Percentiles rank a stretch among this genome's conserved stretches.
Evolutionary conservation across 2,329 filamentous ascomycete genomes (phyloP).

Genomic region (Coniochaeta hoffmannii): DNA sequence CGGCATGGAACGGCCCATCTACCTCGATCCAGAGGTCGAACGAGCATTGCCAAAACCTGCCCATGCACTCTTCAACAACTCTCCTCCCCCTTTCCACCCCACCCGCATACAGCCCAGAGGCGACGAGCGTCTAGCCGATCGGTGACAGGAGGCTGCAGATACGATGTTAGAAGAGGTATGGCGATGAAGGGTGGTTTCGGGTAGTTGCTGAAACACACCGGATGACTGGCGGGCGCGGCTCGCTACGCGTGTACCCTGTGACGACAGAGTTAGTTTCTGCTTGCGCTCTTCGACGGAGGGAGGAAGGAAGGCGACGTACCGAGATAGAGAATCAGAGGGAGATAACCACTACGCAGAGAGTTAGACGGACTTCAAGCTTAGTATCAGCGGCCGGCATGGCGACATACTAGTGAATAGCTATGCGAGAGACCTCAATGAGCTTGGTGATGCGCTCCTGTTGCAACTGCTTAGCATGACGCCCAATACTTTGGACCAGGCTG

Average conservation of each 20-base stretch:
- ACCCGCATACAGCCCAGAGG: not conserved
- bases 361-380: slow-evolving; percentile 22
- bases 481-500: slow-evolving; percentile 6
- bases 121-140: slow-evolving; percentile 1
- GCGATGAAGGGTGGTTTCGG: not conserved
- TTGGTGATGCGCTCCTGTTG: slow-evolving; percentile 90
- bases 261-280: slow-evolving; percentile 6
- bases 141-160: slow-evolving; percentile 9
- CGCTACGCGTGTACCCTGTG: slow-evolving; percentile 85
- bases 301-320: slow-evolving; percentile 44
- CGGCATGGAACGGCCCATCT: not conserved
- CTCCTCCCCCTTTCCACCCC: not conserved
- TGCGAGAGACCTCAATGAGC: slow-evolving; percentile 88
- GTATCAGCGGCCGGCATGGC: not conserved
- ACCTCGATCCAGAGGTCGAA: not conserved
- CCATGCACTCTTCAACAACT: not conserved
- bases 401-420: slow-evolving; percentile 90
- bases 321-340: slow-evolving; percentile 93
- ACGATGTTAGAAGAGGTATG: slow-evolving; percentile 6
- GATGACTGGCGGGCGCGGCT: slow-evolving; percentile 71
- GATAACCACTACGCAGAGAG: slow-evolving; percentile 64
- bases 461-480: not conserved
- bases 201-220: slow-evolving; percentile 31
- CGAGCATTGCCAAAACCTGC: not conserved
- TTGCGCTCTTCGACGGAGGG: slow-evolving; percentile 6